Evolutionary conservation across 768 basidiomycete species (phyloP).

Genomic region (Glaciozyma martinii): DNA sequence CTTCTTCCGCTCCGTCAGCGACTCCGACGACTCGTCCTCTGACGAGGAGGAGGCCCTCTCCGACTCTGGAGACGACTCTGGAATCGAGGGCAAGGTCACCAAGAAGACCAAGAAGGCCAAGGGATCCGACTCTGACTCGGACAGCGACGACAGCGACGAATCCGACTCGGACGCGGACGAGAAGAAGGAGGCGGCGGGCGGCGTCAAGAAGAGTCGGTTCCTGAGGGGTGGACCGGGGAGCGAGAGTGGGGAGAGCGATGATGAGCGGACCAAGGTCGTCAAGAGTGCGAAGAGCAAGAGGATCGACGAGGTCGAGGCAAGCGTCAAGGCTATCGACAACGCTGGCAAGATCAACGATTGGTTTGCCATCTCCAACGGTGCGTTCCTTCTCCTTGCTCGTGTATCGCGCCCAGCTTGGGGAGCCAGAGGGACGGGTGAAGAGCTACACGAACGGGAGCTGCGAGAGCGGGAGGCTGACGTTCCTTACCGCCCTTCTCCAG

Average conservation of each 20-base stretch:
- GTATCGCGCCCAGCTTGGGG: no score
- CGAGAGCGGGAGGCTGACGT: not conserved
- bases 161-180: constrained; percentile 46
- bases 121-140: constrained; percentile 57
- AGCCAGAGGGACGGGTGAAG: no score
- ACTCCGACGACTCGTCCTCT: constrained; percentile 37
- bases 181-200: constrained; percentile 42
- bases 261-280: constrained; percentile 59
- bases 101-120: constrained; percentile 47
- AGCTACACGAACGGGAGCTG: not conserved
- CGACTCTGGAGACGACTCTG: constrained; percentile 27
- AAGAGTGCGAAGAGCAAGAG: constrained; percentile 87
- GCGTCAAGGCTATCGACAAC: constrained; percentile 85
- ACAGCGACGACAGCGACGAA: constrained; percentile 49
- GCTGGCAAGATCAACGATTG: constrained; percentile 94
- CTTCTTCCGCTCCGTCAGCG: constrained; percentile 36
- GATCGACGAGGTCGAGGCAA: constrained; percentile 87
- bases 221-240: constrained; percentile 48
- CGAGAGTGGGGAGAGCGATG: constrained; percentile 54
- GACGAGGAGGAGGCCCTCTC: constrained; percentile 35
- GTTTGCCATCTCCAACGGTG: constrained; percentile 81
- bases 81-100: constrained; percentile 44
- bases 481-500: constrained; percentile 44
- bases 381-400: constrained; percentile 38
- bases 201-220: constrained; percentile 37